phyloP scores from a whole-genome alignment of 495 filamentous ascomycete genomes.

The Rhizodiscina lignyota region DNA sequence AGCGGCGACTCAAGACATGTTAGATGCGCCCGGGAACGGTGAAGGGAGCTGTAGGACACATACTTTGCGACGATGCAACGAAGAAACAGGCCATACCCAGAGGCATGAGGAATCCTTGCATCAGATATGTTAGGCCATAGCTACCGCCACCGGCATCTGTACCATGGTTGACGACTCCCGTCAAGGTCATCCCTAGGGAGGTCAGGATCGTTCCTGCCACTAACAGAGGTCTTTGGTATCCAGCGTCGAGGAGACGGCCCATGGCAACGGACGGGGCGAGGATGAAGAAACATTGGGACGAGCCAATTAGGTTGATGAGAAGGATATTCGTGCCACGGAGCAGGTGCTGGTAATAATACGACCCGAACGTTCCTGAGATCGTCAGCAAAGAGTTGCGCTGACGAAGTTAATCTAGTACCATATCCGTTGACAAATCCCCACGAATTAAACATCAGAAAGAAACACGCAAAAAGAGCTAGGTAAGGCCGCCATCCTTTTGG shows the following conservation, averaged over 20 bases:
- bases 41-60: not conserved
- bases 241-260: slow-evolving; percentile 26
- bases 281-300: slow-evolving; percentile 20
- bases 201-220: slow-evolving; percentile 18
- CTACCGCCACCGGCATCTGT: slow-evolving; percentile 8
- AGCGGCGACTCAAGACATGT: slow-evolving; percentile 15
- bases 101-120: slow-evolving; percentile 23
- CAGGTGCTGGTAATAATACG: slow-evolving; percentile 22
- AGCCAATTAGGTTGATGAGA: slow-evolving; percentile 23
- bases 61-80: slow-evolving; percentile 26
- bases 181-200: slow-evolving; percentile 19
- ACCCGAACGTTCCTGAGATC: slow-evolving; percentile 25
- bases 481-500: slow-evolving; percentile 23
- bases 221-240: slow-evolving; percentile 16
- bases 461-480: slow-evolving; percentile 21
- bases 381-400: too few species aligned
- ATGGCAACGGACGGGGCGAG: slow-evolving; percentile 21
- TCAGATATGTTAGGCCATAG: slow-evolving; percentile 20
- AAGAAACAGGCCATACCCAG: slow-evolving; percentile 30
- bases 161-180: slow-evolving; percentile 15
- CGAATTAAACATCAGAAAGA: slow-evolving; percentile 28
- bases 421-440: slow-evolving; percentile 26
- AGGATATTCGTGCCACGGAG: slow-evolving; percentile 14
- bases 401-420: too few species aligned
- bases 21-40: slow-evolving; percentile 1